Evolutionary conservation across 2,329 filamentous ascomycete species (phyloP).

Genomic region (Trichoderma polysporum): DNA sequence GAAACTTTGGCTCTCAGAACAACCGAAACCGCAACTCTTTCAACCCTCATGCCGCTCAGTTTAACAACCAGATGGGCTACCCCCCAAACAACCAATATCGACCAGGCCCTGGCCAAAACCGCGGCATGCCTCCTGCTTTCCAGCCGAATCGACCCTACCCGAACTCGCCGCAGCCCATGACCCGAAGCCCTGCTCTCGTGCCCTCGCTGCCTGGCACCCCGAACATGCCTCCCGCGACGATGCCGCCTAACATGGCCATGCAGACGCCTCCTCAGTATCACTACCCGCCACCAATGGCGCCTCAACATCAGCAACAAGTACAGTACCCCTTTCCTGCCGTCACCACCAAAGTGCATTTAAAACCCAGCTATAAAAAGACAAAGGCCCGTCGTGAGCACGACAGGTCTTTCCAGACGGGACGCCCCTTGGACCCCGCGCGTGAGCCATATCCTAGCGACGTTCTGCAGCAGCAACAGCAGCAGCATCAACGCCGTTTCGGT

Average conservation of each 20-base stretch:
- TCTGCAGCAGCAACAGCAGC: constrained; percentile 31
- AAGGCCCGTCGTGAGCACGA: constrained; percentile 48
- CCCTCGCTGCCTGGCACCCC: constrained; percentile 68
- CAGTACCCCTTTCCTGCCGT: constrained; percentile 44
- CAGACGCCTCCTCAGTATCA: constrained; percentile 62
- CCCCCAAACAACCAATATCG: constrained; percentile 45
- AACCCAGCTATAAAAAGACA: constrained; percentile 47
- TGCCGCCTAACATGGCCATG: constrained; percentile 60
- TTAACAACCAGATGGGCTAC: constrained; percentile 47
- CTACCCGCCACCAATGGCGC: constrained; percentile 57
- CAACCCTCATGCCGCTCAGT: constrained; percentile 44
- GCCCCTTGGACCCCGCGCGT: constrained; percentile 40
- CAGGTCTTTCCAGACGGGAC: constrained; percentile 43
- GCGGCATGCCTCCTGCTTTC: constrained; percentile 51
- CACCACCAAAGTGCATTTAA: constrained; percentile 39
- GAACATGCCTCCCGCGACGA: constrained; percentile 62
- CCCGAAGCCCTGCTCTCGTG: constrained; percentile 64
- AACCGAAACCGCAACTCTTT: constrained; percentile 52
- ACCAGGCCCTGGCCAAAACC: constrained; percentile 48
- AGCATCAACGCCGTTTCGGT: constrained; percentile 40
- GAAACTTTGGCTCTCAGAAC: constrained; percentile 49
- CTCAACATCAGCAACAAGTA: constrained; percentile 60
- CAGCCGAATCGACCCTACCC: constrained; percentile 46
- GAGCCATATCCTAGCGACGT: constrained; percentile 37
- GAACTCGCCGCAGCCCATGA: constrained; percentile 63